Conservation (phyloP, 163 green algal species). For the Chlamydomonas reinhardtii region DNA sequence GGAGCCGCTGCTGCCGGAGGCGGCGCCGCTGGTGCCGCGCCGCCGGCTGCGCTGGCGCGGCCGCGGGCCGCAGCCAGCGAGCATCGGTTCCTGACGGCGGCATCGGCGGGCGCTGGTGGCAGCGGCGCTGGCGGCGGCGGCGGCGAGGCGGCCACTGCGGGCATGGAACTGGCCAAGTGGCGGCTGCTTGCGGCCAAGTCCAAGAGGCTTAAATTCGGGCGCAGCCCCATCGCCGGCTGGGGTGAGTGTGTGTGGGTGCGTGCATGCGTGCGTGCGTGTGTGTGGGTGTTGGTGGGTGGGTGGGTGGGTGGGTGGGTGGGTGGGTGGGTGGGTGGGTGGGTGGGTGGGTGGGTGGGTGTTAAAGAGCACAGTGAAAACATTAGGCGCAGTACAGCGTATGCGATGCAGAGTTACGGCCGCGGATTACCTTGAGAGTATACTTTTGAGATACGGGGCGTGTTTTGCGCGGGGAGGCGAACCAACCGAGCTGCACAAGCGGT, state of each 20-base stretch:
- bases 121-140: slow-evolving; percentile 9
- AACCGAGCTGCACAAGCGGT: no score
- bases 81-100: slow-evolving; percentile 31
- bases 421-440: no score
- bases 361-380: no score
- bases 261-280: slow-evolving; percentile 42
- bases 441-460: no score
- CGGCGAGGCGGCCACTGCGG: background rate
- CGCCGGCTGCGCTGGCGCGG: background rate
- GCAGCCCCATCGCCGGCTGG: slow-evolving; percentile 52
- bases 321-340: no score
- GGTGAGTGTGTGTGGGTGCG: slow-evolving; percentile 51
- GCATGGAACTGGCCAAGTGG: slow-evolving; percentile 55
- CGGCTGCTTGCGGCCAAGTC: slow-evolving; percentile 33
- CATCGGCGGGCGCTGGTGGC: background rate
- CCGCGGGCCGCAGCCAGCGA: slow-evolving; percentile 35
- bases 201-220: slow-evolving; percentile 61
- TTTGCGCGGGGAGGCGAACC: no score
- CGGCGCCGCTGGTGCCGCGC: background rate
- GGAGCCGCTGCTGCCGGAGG: background rate
- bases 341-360: no score
- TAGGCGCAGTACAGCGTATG: no score
- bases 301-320: no score
- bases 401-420: no score
- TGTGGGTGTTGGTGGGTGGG: slow-evolving; percentile 5